Base-by-base conservation (phyloP, 306 rosid species). In the Vicia villosa region DNA sequence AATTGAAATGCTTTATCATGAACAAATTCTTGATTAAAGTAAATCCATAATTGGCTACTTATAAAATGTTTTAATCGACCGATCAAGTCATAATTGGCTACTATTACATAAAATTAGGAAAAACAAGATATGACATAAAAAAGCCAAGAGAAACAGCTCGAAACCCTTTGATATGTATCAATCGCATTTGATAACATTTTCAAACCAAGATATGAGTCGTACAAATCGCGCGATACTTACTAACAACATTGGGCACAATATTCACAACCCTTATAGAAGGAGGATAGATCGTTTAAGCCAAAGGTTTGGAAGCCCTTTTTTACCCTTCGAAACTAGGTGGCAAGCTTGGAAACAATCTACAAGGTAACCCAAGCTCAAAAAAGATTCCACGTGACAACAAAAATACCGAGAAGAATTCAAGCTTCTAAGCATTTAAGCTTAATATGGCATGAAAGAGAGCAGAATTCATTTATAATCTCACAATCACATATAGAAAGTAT, bases 291-390 rank as follows among this genome's bases (percentile, higher is more conserved):
- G 37, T 58, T 46, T 22, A 54, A 43, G 21, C 36, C 13, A 54
- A 3, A 69, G 42, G 51, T 62, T 70, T 74, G 69, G 46, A 74
- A 70, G 42, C 74, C 30, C 43, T 42, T n/a, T 30, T 52, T 20
- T 34, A 8, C 8, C 32, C 67, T 28, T 41, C 19, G 42, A 80
- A 69, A 70, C 34, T 10, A 14, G 74, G 73, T 14, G 14, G 14
- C 10, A 26, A 37, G 16, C 50, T 13, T n/a, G 5, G 10, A 68
- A 68, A 38, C 15, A 59, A 59, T 40, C 43, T n/a, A 47, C 59
- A 24, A 14, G 38, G 21, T 60, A 50, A 11, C 28, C 61, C 6
- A 32, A 38, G 46, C 11, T 10, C 45, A 69, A 26, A 13, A 30
- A 61, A 41, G 42, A 50, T 21, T 55, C 13, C 19, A 34, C 14